A percentile compares a stretch with the other conserved stretches of the same genome.
phyloP scores from a whole-genome alignment of 2,329 filamentous ascomycete genomes.

The Emericellopsis cladophorae region DNA sequence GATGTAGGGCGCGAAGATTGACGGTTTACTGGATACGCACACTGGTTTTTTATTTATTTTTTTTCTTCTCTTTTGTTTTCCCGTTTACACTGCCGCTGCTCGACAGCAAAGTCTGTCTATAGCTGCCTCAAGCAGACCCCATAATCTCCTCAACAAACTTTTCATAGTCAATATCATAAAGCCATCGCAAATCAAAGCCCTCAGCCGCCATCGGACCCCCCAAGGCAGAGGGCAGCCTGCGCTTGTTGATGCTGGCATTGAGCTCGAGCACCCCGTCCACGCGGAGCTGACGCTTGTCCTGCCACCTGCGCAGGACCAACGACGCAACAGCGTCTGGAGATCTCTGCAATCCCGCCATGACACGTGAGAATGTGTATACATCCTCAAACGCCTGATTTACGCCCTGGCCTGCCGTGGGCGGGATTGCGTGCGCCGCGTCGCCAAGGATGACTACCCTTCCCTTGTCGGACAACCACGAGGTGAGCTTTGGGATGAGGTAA shows the following conservation, averaged over 20 bases:
- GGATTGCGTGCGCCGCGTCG: slow-evolving; percentile 34
- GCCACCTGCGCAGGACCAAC: slow-evolving; percentile 27
- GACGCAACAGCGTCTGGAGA: slow-evolving; percentile 8
- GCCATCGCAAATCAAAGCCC: slow-evolving; percentile 24
- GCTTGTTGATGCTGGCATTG: slow-evolving; percentile 32
- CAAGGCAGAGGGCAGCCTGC: slow-evolving; percentile 25
- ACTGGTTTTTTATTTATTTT: background rate
- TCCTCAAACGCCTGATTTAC: slow-evolving; percentile 37
- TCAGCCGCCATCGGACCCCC: slow-evolving; percentile 9
- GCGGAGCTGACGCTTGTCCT: slow-evolving; percentile 30
- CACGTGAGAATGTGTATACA: slow-evolving; percentile 27
- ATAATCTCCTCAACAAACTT: slow-evolving; percentile 15
- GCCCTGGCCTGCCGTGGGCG: slow-evolving; percentile 31
- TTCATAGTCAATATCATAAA: slow-evolving; percentile 26
- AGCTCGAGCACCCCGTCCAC: slow-evolving; percentile 33
- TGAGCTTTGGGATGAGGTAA: slow-evolving; percentile 31
- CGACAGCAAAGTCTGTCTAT: background rate
- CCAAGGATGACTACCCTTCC: slow-evolving; percentile 29
- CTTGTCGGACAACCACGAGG: slow-evolving; percentile 24
- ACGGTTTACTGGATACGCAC: too few species aligned
- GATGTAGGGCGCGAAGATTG: too few species aligned
- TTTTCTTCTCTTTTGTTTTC: background rate
- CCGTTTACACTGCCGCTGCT: too few species aligned
- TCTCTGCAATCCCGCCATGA: slow-evolving; percentile 14
- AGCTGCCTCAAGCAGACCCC: slow-evolving; percentile 3